These are phyloP conservation scores for Cystofilobasidium bisporidii DNA, from an alignment of 768 basidiomycete genomes.

Conservation along the genomic window DNA sequence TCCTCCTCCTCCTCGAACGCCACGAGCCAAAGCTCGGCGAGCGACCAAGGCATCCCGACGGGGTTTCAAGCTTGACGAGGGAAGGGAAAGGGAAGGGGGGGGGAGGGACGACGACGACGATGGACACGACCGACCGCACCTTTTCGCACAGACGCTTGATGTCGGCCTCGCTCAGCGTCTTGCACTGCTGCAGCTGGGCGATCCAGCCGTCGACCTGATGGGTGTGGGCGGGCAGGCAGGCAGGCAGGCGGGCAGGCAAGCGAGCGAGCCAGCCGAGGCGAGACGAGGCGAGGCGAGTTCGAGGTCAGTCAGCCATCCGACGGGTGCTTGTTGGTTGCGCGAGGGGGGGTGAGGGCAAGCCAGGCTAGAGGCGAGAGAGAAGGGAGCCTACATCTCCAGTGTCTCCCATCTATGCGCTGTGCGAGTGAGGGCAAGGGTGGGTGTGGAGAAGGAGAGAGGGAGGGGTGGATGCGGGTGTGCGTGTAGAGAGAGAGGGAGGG, in stretches of 20 bases:
- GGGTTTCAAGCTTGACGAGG: too few species aligned
- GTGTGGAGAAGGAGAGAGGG: not conserved
- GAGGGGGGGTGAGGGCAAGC: not conserved
- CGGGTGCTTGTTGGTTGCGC: too few species aligned
- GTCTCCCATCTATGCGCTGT: slow-evolving; percentile 24
- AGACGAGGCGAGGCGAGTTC: not conserved
- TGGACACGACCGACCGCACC: too few species aligned
- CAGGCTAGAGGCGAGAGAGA: not conserved
- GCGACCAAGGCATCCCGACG: too few species aligned
- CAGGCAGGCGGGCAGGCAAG: not conserved
- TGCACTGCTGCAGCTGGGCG: slow-evolving; percentile 90
- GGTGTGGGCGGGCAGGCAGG: not conserved
- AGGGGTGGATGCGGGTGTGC: too few species aligned
- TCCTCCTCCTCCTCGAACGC: too few species aligned
- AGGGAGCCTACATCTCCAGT: slow-evolving; percentile 25
- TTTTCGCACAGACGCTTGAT: slow-evolving; percentile 98
- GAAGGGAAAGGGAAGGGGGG: too few species aligned
- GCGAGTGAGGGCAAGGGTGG: not conserved
- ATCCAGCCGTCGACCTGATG: slow-evolving; percentile 92
- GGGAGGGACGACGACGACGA: not conserved
- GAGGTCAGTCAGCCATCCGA: too few species aligned
- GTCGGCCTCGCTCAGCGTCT: slow-evolving; percentile 87
- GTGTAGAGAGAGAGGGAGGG: too few species aligned
- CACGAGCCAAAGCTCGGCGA: too few species aligned
- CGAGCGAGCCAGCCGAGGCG: too few species aligned